Percentiles rank a stretch among this genome's conserved stretches.
phyloP scores from a whole-genome alignment of 2,329 filamentous ascomycete species.

The Tricladium varicosporioides region DNA sequence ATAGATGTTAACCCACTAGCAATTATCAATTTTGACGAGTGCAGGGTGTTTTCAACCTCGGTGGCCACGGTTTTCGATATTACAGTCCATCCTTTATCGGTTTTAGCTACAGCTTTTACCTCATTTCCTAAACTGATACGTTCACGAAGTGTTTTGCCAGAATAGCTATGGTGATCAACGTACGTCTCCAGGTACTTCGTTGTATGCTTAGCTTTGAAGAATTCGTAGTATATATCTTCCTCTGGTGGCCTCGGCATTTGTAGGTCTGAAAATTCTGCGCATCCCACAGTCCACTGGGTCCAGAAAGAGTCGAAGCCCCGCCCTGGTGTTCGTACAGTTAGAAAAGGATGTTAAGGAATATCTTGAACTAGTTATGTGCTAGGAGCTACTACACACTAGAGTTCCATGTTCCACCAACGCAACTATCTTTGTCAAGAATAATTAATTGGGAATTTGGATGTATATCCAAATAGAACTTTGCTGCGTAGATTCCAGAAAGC shows the following conservation, averaged over 20 bases:
- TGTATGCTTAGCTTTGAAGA: constrained; percentile 30
- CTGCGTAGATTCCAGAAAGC: constrained; percentile 11
- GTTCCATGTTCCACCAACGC: constrained; percentile 13
- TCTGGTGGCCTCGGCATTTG: constrained; percentile 29
- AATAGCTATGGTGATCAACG: constrained; percentile 19
- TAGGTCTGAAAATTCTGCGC: constrained; percentile 33
- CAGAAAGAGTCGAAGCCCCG: constrained; percentile 32
- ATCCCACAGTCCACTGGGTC: constrained; percentile 33
- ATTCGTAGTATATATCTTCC: constrained; percentile 23
- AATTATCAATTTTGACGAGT: neutral
- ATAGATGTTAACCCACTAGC: neutral
- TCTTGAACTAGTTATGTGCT: too few relatives aligned
- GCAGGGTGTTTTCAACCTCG: neutral
- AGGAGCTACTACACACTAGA: constrained; percentile 1
- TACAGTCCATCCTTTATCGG: constrained; percentile 15
- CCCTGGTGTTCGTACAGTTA: constrained; percentile 10
- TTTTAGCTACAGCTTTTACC: constrained; percentile 25
- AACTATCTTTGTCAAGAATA: constrained; percentile 11
- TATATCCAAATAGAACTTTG: constrained; percentile 9
- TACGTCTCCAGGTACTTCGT: constrained; percentile 28
- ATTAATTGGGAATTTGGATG: constrained; percentile 6
- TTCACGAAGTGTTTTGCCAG: constrained; percentile 21
- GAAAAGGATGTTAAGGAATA: too few relatives aligned
- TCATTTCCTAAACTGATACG: constrained; percentile 24
- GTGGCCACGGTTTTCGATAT: neutral